These are phyloP conservation scores for Camelina neglecta DNA, from an alignment of 345 rosid genomes.

Conservation along the genomic window DNA sequence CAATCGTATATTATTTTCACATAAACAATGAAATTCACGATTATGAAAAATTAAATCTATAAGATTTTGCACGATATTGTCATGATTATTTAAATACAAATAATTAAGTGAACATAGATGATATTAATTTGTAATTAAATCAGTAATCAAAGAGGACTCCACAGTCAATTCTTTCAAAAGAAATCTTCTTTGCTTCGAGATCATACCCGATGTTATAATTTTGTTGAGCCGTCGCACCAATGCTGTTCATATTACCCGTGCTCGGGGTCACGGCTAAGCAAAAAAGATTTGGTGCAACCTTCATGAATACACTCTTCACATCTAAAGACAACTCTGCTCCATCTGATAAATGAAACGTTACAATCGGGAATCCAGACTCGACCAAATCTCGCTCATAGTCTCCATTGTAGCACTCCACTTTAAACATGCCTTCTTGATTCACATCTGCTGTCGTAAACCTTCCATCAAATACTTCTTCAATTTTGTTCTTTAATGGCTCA, in stretches of 20 bases:
- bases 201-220: conserved; percentile 25
- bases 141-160: conserved; percentile 21
- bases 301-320: conserved; percentile 4
- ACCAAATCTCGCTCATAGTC: conserved; percentile 13
- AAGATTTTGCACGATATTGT: neutral
- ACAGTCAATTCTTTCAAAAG: conserved; percentile 30
- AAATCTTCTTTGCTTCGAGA: neutral
- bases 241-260: neutral
- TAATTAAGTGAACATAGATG: neutral
- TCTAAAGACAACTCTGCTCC: conserved; percentile 34
- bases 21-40: neutral
- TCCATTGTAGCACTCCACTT: conserved; percentile 25
- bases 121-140: neutral
- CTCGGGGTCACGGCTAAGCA: conserved; percentile 9
- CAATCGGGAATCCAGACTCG: conserved; percentile 17
- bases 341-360: conserved; percentile 19
- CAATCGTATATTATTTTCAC: neutral
- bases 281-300: neutral
- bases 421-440: neutral
- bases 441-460: neutral
- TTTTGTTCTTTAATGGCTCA: neutral
- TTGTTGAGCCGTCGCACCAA: conserved; percentile 33
- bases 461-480: conserved; percentile 15
- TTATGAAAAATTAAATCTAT: neutral
- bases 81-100: neutral